These are phyloP conservation scores for Podila minutissima DNA, from an alignment of 192 early-diverging fungal species.

Conservation along the genomic window DNA sequence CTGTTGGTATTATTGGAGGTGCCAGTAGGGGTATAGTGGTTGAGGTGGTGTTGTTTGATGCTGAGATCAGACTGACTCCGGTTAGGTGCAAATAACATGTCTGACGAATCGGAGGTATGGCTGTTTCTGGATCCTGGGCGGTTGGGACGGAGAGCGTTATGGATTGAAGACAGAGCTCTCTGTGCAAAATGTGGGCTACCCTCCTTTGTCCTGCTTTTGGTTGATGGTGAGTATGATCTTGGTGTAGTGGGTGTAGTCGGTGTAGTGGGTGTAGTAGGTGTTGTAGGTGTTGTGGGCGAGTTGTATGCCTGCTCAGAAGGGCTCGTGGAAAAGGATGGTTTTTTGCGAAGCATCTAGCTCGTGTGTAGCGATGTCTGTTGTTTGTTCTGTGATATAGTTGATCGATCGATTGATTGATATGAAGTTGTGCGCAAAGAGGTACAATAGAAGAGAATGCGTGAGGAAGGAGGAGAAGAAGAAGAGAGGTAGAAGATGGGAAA, in stretches of 20 bases:
- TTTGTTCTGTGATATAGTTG: no score
- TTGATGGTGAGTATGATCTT: not conserved
- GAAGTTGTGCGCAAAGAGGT: no score
- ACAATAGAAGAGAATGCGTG: no score
- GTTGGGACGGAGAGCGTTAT: conserved; percentile 28
- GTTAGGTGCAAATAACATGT: conserved; percentile 1
- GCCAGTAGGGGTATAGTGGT: not conserved
- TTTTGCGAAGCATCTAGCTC: conserved; percentile 37
- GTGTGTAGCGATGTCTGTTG: no score
- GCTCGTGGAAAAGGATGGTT: conserved; percentile 29
- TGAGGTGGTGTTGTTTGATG: conserved; percentile 7
- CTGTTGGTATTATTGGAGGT: not conserved
- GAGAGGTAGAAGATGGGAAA: no score
- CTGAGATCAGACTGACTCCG: not conserved
- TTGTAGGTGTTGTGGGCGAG: conserved; percentile 13
- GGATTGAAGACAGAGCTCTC: conserved; percentile 24
- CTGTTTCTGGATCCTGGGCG: conserved; percentile 2
- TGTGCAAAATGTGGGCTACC: conserved; percentile 5
- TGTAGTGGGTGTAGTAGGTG: not conserved
- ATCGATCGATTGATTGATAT: no score
- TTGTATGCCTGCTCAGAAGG: conserved; percentile 16
- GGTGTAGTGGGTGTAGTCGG: not conserved
- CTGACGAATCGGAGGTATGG: not conserved
- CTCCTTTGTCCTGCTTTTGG: not conserved
- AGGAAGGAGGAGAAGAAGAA: no score